These are phyloP conservation scores for Trifolium pratense DNA, from an alignment of 306 rosid genomes.

Conservation along the genomic window DNA sequence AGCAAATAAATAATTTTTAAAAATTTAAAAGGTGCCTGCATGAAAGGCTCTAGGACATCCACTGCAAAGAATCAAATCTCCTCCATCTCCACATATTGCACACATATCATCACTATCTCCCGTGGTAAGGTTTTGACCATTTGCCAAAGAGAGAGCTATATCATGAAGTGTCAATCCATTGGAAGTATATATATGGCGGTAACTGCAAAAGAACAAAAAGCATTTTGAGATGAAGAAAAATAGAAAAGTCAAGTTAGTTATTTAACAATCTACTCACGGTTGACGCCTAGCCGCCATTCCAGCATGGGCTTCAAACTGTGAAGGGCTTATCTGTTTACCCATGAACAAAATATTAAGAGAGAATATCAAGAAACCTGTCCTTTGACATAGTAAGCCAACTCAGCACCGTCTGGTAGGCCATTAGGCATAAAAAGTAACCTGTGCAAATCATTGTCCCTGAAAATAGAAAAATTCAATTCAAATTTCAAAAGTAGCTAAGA, in stretches of 20 bases:
- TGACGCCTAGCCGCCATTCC: slow-evolving; percentile 99
- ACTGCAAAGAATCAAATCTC: slow-evolving; percentile 81
- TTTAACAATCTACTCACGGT: slow-evolving; percentile 77
- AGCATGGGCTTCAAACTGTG: slow-evolving; percentile 99
- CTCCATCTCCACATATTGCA: slow-evolving; percentile 91
- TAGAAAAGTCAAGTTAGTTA: slow-evolving; percentile 35
- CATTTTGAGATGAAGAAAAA: slow-evolving; percentile 37
- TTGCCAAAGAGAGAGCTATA: slow-evolving; percentile 92
- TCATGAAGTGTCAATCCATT: slow-evolving; percentile 97
- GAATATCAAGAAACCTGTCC: slow-evolving; percentile 72
- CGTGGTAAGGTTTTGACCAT: slow-evolving; percentile 86
- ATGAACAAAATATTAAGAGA: slow-evolving; percentile 35
- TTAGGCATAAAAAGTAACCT: slow-evolving; percentile 92
- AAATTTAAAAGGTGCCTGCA: slow-evolving; percentile 56
- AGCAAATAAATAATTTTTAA: slow-evolving; percentile 5
- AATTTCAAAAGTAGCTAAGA: slow-evolving; percentile 26
- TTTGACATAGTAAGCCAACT: slow-evolving; percentile 90
- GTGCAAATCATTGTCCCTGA: slow-evolving; percentile 96
- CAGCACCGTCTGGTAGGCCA: slow-evolving; percentile 98
- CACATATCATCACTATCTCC: slow-evolving; percentile 99
- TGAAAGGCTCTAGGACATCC: slow-evolving; percentile 97
- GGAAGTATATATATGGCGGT: slow-evolving; percentile 94
- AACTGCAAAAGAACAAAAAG: slow-evolving; percentile 61
- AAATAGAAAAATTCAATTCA: slow-evolving; percentile 30
- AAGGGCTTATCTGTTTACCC: slow-evolving; percentile 85